Percentiles rank a stretch among this genome's conserved stretches.
phyloP scores from a whole-genome alignment of 495 filamentous ascomycete genomes.

The Pyrenopolyporus hunteri region DNA sequence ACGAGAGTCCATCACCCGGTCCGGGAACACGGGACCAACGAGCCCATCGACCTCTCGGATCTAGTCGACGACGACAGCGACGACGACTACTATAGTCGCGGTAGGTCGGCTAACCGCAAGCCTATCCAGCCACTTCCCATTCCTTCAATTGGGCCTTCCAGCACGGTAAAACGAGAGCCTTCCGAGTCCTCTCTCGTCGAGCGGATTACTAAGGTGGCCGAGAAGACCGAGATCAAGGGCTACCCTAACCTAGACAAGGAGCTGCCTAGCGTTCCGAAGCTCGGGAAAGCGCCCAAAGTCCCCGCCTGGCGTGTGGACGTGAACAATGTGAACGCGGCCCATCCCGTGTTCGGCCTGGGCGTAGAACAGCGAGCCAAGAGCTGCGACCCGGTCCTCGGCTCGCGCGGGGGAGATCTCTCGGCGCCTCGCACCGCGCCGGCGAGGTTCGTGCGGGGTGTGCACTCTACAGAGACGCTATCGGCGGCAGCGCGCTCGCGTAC shows the following conservation, averaged over 20 bases:
- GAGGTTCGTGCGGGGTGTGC: conserved; percentile 1
- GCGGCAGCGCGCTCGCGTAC: not conserved
- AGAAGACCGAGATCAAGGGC: not conserved
- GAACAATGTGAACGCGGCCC: too few species aligned
- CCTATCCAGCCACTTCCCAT: not conserved
- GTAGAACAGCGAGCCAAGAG: not conserved
- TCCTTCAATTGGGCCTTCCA: not conserved
- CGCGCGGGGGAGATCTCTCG: not conserved
- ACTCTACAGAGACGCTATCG: not conserved
- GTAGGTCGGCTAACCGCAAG: conserved; percentile 2
- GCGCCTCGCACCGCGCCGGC: conserved; percentile 3
- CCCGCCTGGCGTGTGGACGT: conserved; percentile 19
- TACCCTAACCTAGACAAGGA: not conserved
- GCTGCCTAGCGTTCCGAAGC: not conserved
- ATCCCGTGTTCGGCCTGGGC: too few species aligned
- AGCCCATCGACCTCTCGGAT: conserved; percentile 7
- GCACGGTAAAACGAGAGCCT: not conserved
- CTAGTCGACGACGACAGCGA: conserved; percentile 4
- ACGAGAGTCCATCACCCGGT: not conserved
- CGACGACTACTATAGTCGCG: not conserved
- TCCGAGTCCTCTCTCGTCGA: conserved; percentile 22
- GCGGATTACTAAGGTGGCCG: conserved; percentile 17
- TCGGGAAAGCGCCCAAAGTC: conserved; percentile 11
- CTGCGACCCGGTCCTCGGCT: not conserved
- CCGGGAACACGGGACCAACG: not conserved